Percentiles rank a stretch among this genome's conserved stretches.
These are phyloP conservation scores for Trypanosoma brucei DNA, from an alignment of 208 protist genomes.

Conservation along the genomic window DNA sequence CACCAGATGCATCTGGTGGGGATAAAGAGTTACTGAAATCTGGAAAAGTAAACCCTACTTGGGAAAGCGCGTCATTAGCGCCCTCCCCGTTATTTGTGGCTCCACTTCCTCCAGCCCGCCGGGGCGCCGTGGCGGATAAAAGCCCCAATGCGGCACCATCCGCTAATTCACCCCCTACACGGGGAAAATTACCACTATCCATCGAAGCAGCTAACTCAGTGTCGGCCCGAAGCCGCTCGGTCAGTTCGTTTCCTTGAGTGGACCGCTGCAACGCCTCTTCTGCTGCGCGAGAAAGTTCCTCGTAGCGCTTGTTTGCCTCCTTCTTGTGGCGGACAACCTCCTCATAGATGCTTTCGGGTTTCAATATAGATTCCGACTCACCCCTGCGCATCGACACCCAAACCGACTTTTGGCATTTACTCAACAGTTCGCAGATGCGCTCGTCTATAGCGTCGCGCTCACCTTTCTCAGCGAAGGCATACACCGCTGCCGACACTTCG, in stretches of 20 bases:
- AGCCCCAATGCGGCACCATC: too few species aligned
- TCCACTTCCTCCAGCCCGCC: too few species aligned
- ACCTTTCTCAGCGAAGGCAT: slow-evolving; percentile 84
- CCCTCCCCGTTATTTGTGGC: slow-evolving; percentile 18
- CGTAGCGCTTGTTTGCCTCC: slow-evolving; percentile 72
- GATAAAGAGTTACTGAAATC: slow-evolving; percentile 32
- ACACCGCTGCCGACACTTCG: slow-evolving; percentile 83
- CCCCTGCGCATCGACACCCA: slow-evolving; percentile 66
- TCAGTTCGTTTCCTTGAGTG: too few species aligned
- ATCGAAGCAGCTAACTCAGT: too few species aligned
- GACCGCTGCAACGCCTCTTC: slow-evolving; percentile 2
- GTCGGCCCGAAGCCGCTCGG: too few species aligned
- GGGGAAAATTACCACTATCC: too few species aligned
- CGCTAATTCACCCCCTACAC: too few species aligned
- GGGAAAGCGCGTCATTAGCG: slow-evolving; percentile 52
- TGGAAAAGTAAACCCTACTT: slow-evolving; percentile 42
- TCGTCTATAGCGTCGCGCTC: slow-evolving; percentile 85
- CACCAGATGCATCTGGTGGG: not conserved
- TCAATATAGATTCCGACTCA: slow-evolving; percentile 52
- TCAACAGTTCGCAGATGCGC: slow-evolving; percentile 63
- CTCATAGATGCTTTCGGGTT: slow-evolving; percentile 42
- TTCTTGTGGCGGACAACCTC: slow-evolving; percentile 60
- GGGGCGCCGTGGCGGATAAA: too few species aligned
- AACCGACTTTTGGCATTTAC: slow-evolving; percentile 61
- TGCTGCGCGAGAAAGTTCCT: slow-evolving; percentile 25